Percentiles rank a stretch among this genome's conserved stretches.
These are phyloP conservation scores for Boletus bicolor DNA, from an alignment of 768 basidiomycete species.

Conservation along the genomic window DNA sequence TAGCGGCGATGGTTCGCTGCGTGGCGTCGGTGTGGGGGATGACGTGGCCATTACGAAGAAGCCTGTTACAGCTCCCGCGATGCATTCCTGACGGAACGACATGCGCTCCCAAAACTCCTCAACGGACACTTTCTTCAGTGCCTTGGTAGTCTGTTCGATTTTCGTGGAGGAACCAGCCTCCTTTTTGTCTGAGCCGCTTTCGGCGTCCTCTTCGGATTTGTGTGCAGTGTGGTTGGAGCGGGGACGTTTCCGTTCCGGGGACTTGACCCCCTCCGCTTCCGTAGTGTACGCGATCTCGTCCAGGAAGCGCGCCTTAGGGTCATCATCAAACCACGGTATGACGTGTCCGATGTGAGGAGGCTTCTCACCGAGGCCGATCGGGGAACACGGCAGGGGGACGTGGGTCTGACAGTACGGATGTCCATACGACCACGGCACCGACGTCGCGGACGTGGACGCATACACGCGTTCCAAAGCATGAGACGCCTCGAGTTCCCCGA, in stretches of 20 bases:
- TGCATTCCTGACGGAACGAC: conserved; percentile 94
- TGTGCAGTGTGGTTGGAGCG: conserved; percentile 27
- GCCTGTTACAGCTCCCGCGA: conserved; percentile 84
- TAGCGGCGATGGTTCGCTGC: conserved; percentile 39
- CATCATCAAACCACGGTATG: conserved; percentile 94
- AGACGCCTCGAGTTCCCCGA: conserved; percentile 61
- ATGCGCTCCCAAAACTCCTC: conserved; percentile 98
- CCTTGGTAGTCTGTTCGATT: conserved; percentile 45
- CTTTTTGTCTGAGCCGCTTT: conserved; percentile 29
- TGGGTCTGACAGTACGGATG: conserved; percentile 64
- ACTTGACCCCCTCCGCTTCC: conserved; percentile 53
- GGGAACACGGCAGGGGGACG: conserved; percentile 43
- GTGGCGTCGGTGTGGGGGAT: conserved; percentile 18
- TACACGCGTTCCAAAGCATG: conserved; percentile 47
- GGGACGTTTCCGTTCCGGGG: conserved; percentile 59
- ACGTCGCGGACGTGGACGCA: conserved; percentile 16
- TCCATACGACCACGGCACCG: conserved; percentile 63
- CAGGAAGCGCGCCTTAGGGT: conserved; percentile 92
- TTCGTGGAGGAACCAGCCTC: conserved; percentile 20
- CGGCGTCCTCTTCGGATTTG: conserved; percentile 21
- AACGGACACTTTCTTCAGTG: conserved; percentile 54
- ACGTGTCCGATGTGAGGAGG: conserved; percentile 53
- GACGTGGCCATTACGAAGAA: conserved; percentile 77
- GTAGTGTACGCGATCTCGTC: conserved; percentile 82
- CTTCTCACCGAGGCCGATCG: conserved; percentile 35